A percentile compares a stretch with the other conserved stretches of the same genome.
These are phyloP conservation scores for Carex kokanica DNA, from an alignment of 176 grass and related monocot genomes.

Conservation along the genomic window DNA sequence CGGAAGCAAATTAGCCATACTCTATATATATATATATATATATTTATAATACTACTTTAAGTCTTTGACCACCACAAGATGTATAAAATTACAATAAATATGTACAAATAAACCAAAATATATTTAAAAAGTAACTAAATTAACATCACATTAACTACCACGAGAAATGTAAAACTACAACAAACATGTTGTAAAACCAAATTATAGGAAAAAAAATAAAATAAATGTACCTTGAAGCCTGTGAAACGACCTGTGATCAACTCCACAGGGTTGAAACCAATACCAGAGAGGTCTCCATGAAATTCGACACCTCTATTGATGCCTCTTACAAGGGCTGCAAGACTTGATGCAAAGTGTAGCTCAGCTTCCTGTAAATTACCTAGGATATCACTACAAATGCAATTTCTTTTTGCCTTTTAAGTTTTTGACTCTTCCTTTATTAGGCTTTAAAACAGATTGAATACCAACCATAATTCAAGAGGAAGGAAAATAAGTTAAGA, in stretches of 20 bases:
- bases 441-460: background rate
- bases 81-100: background rate
- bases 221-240: constrained; percentile 59
- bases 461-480: background rate
- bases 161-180: background rate
- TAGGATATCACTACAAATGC: background rate
- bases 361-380: constrained; percentile 73
- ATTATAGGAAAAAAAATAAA: background rate
- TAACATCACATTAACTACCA: background rate
- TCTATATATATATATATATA: background rate
- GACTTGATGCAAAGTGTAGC: constrained; percentile 63
- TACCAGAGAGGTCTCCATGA: constrained; percentile 70
- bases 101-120: background rate
- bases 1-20: too few relatives aligned
- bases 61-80: background rate
- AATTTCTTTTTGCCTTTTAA: background rate
- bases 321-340: constrained; percentile 62
- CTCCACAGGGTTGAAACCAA: constrained; percentile 45
- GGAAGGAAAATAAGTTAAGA: background rate
- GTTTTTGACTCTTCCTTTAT: background rate
- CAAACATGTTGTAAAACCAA: background rate
- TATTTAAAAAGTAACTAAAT: background rate
- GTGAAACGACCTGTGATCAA: constrained; percentile 69
- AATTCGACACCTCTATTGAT: constrained; percentile 52
- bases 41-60: background rate